Evolutionary conservation across 257 asterid species (phyloP).

Genomic region (Solanum tacnaense): DNA sequence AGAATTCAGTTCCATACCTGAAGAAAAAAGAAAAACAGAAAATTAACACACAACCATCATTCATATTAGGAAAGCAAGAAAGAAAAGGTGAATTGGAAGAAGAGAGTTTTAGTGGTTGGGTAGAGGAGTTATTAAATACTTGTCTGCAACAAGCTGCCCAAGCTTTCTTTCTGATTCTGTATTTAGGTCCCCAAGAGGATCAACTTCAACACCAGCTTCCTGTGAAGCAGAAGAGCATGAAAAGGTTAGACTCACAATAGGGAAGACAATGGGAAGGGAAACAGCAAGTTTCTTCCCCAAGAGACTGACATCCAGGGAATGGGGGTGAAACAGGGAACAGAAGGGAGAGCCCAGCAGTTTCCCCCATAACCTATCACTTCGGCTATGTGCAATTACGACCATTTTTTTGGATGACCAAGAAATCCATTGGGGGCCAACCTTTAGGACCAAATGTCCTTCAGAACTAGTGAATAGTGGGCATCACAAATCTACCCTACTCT

Average conservation of each 20-base stretch:
- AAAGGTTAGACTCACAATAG: not conserved
- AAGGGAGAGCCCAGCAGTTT: not conserved
- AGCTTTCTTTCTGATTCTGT: slow-evolving; percentile 82
- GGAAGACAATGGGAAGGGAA: not conserved
- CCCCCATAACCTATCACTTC: not conserved
- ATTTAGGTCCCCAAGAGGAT: slow-evolving; percentile 85
- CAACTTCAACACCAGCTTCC: slow-evolving; percentile 87
- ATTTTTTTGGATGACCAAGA: not conserved
- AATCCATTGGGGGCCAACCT: not conserved
- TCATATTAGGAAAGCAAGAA: not conserved
- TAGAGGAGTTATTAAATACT: slow-evolving; percentile 27
- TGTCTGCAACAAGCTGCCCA: slow-evolving; percentile 76
- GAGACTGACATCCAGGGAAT: not conserved
- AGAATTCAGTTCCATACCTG: slow-evolving; percentile 90
- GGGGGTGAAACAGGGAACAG: not conserved
- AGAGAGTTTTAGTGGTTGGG: not conserved
- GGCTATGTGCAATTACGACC: not conserved
- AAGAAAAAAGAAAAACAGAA: not conserved
- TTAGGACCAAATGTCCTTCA: not conserved
- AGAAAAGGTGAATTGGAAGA: not conserved
- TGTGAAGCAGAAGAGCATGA: slow-evolving; percentile 9
- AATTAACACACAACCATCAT: not conserved
- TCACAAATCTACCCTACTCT: not conserved
- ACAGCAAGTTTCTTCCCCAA: not conserved
- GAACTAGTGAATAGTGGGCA: not conserved